phyloP scores from a whole-genome alignment of 1,139 yeast genomes.

The Candida sojae region DNA sequence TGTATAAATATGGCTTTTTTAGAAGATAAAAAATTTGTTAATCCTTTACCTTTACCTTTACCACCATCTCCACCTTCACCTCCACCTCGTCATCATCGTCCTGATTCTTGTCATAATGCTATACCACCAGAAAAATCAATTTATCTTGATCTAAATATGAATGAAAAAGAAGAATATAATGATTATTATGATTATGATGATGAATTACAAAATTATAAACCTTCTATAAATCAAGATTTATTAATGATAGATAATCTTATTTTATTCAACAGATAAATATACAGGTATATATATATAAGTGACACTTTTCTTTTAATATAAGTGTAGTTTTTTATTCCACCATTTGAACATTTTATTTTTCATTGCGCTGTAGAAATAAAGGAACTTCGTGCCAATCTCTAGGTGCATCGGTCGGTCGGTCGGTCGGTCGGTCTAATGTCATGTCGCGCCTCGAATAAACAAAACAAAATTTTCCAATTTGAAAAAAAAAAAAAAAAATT shows the following conservation, averaged over 20 bases:
- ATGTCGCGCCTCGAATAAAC: no score
- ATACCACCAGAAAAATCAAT: neutral
- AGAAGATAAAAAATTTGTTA: slow-evolving; percentile 11
- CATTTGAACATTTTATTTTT: no score
- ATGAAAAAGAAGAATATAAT: neutral
- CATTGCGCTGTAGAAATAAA: no score
- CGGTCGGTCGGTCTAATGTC: no score
- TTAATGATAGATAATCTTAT: slow-evolving; percentile 13
- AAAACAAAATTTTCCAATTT: no score
- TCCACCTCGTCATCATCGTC: neutral
- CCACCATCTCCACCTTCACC: neutral
- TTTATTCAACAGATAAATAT: neutral
- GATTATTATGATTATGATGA: slow-evolving; percentile 4
- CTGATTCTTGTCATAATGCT: neutral
- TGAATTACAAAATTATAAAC: slow-evolving; percentile 6
- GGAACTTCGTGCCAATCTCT: no score
- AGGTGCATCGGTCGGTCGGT: no score
- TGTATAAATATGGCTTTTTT: slow-evolving; percentile 26
- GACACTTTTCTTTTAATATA: no score
- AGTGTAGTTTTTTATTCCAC: no score
- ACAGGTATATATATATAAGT: no score
- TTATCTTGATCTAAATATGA: slow-evolving; percentile 3
- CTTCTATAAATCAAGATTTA: slow-evolving; percentile 9
- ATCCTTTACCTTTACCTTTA: slow-evolving; percentile 1
- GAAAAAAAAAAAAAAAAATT: no score